A percentile compares a stretch with the other conserved stretches of the same genome.
Evolutionary conservation across 208 protist species (phyloP).

Genomic region (Trypanosoma melophagium): DNA sequence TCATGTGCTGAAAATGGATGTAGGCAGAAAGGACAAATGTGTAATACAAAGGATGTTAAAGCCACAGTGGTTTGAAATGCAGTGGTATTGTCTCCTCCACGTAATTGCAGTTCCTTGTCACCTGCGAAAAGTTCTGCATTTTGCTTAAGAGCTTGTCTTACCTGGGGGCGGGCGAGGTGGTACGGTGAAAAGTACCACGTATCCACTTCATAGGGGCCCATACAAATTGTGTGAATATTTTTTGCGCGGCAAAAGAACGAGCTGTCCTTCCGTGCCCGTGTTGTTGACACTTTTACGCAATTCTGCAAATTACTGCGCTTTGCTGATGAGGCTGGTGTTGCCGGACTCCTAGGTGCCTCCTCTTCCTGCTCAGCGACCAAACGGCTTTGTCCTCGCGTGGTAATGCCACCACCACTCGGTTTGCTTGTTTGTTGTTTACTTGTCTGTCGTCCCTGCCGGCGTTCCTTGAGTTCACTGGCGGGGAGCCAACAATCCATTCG

Average conservation of each 20-base stretch:
- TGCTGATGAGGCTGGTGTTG: conserved; percentile 27
- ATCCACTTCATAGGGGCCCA: conserved; percentile 95
- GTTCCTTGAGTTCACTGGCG: conserved; percentile 67
- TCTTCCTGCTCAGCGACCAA: conserved; percentile 32
- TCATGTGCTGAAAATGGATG: conserved; percentile 91
- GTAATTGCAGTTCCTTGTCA: conserved; percentile 57
- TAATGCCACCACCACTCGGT: conserved; percentile 42
- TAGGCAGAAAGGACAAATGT: conserved; percentile 98
- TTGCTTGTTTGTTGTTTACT: conserved; percentile 34
- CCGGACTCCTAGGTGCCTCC: not conserved
- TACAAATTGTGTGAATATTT: conserved; percentile 96
- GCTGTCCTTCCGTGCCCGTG: conserved; percentile 77
- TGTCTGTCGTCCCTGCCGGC: conserved; percentile 53
- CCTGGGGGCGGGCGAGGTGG: conserved; percentile 78
- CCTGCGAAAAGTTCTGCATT: conserved; percentile 49
- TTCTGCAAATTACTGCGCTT: conserved; percentile 53
- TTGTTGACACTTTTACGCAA: conserved; percentile 67
- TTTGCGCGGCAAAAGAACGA: conserved; percentile 92
- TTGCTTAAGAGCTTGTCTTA: conserved; percentile 54
- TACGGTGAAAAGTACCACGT: conserved; percentile 99
- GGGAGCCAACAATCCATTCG: conserved; percentile 87
- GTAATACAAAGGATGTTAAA: conserved; percentile 77
- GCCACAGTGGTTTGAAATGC: conserved; percentile 24
- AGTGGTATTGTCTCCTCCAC: conserved; percentile 5
- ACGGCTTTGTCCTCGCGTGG: conserved; percentile 67